Evolutionary conservation across 495 filamentous ascomycete species (phyloP), one percentile per base, ranked within the genome.

Genomic region (Neurospora intermedia): DNA sequence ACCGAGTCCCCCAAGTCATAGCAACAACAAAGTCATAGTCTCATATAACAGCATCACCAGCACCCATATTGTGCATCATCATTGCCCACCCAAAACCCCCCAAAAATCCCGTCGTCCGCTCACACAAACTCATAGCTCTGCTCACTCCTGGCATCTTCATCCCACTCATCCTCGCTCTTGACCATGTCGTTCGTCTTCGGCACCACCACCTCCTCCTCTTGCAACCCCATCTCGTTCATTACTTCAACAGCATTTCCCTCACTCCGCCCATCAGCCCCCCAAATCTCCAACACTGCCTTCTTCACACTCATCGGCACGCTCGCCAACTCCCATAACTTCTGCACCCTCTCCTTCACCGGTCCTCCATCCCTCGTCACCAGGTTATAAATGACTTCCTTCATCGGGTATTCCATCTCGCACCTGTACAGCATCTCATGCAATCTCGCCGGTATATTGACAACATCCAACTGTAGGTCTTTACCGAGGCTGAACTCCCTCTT

Each of bases 211-310:
- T 66, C 73, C 18, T 46, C 48, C 74, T n/a, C 11, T 13, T 40
- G 35, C 35, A 38, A 9, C 40, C 3, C 10, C 10, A 41, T 2
- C 11, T 41, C 40, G 10, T 41, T 38, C 35, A 38, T 38, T 4
- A 38, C 40, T 1, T 10, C 40, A 41, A 41, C 8, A 41, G 9
- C 8, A 41, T 9, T 41, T 2, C 40, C 40, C 40, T 41, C 40
- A 10, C 8, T 31, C 35, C 81, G 42, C 11, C 66, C 71, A 75
- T 87, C 84, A 6, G 86, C 84, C 35, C 80, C 73, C 71, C 86
- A 79, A 71, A 82, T 77, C 75, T 88, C 86, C 54, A 84, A 70
- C 8, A 87, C 72, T 6, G 84, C 83, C 45, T 80, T 80, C 48
- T 82, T 76, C 20, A 86, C 46, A 6, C 70, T 73, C 6, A 77